Conservation (phyloP, 306 rosid species). For the Begonia fuchsioides region DNA sequence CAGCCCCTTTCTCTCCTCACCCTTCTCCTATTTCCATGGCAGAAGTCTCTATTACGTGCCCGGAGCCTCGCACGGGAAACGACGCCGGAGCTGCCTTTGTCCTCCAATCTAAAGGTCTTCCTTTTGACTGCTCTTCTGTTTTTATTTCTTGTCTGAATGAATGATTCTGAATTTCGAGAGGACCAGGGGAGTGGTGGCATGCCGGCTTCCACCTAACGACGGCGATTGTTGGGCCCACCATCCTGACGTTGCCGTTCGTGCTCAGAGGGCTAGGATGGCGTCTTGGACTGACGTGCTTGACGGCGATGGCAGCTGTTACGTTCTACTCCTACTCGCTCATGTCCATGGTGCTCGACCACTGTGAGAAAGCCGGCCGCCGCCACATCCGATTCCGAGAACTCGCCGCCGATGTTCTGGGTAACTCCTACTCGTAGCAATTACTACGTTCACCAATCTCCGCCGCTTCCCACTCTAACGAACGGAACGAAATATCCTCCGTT, state of each 20-base stretch:
- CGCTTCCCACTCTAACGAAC: too few relatives aligned
- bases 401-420: slow-evolving; percentile 87
- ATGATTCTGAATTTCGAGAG: too few relatives aligned
- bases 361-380: slow-evolving; percentile 73
- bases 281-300: slow-evolving; percentile 52
- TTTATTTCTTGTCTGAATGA: background rate
- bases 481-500: too few relatives aligned
- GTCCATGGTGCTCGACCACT: slow-evolving; percentile 79
- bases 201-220: slow-evolving; percentile 92
- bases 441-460: background rate
- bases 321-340: slow-evolving; percentile 70
- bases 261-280: slow-evolving; percentile 78
- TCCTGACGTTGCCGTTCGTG: slow-evolving; percentile 62
- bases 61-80: slow-evolving; percentile 4
- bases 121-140: too few relatives aligned
- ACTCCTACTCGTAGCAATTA: background rate
- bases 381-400: slow-evolving; percentile 95
- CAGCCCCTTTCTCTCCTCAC: too few relatives aligned
- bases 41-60: slow-evolving; percentile 11
- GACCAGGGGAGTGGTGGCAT: slow-evolving; percentile 85
- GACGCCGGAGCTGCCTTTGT: slow-evolving; percentile 89
- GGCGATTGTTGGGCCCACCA: slow-evolving; percentile 91
- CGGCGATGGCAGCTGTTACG: slow-evolving; percentile 57
- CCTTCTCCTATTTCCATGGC: slow-evolving; percentile 2
- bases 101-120: slow-evolving; percentile 73